phyloP scores from a whole-genome alignment of 768 basidiomycete species.

The Agrocybe pediades region DNA sequence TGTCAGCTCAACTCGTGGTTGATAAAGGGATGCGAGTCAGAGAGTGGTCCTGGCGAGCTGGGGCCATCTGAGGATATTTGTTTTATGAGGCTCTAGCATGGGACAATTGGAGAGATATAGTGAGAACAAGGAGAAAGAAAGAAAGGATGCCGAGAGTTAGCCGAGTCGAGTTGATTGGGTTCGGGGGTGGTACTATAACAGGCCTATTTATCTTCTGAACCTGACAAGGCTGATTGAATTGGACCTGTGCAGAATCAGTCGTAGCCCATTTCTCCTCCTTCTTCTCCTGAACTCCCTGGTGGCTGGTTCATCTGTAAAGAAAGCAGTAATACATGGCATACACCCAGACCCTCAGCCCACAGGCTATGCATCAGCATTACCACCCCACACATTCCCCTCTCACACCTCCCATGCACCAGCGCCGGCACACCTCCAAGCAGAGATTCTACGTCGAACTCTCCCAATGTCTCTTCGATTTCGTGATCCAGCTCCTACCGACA shows the following conservation, averaged over 20 bases:
- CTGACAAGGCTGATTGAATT: slow-evolving; percentile 28
- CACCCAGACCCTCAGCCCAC: slow-evolving; percentile 41
- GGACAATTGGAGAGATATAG: slow-evolving; percentile 6
- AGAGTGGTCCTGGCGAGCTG: too few relatives aligned
- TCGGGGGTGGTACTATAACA: slow-evolving; percentile 21
- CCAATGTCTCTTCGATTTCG: slow-evolving; percentile 91
- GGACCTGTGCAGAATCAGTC: slow-evolving; percentile 26
- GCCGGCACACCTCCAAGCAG: slow-evolving; percentile 50
- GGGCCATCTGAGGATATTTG: too few relatives aligned
- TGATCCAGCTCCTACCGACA: slow-evolving; percentile 89
- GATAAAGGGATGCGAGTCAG: background rate
- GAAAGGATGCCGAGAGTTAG: slow-evolving; percentile 22
- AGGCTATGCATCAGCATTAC: slow-evolving; percentile 34
- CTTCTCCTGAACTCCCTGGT: slow-evolving; percentile 17
- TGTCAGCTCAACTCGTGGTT: slow-evolving; percentile 3
- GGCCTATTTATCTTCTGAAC: slow-evolving; percentile 30
- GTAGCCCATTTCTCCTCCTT: slow-evolving; percentile 16
- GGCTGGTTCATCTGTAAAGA: slow-evolving; percentile 25
- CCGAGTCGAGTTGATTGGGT: slow-evolving; percentile 27
- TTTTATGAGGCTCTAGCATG: too few relatives aligned
- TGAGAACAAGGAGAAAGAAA: slow-evolving; percentile 7
- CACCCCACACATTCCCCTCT: slow-evolving; percentile 31
- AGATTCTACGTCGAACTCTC: slow-evolving; percentile 82
- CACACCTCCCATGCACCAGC: slow-evolving; percentile 33
- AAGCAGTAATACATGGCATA: slow-evolving; percentile 42